Base-by-base conservation (phyloP, 306 rosid genomes). In the Malus domestica region DNA sequence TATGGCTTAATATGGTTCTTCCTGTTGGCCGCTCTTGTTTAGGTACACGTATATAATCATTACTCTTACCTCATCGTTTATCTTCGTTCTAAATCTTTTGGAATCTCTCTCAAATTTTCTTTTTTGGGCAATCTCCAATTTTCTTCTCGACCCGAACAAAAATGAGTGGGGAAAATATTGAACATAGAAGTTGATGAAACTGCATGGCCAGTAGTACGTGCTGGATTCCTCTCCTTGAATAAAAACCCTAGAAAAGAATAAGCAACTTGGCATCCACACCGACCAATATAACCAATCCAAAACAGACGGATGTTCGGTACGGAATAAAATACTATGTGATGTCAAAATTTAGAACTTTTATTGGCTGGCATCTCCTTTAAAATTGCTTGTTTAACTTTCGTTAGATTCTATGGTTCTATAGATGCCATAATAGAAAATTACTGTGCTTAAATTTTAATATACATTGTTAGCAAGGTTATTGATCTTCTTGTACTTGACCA, bases 261-360 rank as follows among this genome's bases (percentile, higher is more conserved):
- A 20, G 74, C 83, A 79, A 71, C 45, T 78, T 71, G 82, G 84
- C 79, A 84, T 85, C 85, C 79, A 73, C 87, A 86, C 96, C 96
- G 96, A 91, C 93, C 96, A 89, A 87, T 51, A 81, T 89, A 91
- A 85, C 96, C 92, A 89, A 91, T 91, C 86, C 86, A 68, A 84
- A 79, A 81, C 72, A 84, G 92, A 89, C 93, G 92, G 83, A 91
- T 91, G 89, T 91, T 83, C 85, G 90, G 85, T 81, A 35, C 18
- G 68, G 55, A 54, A 52, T 79, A 83, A 88, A 87, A 82, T 84
- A 85, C 81, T 90, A 83, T 87, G 91, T 90, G 96, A 85, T 75
- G 70, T 71, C 67, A 35, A 55, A 38, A 58, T 80, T 76, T 76
- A 51, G 45, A 60, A 72, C 80, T 79, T 80, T 80, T 80, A 84